These are phyloP conservation scores for Hordeum pubiflorum DNA, from an alignment of 202 grass and related monocot species.

Conservation along the genomic window DNA sequence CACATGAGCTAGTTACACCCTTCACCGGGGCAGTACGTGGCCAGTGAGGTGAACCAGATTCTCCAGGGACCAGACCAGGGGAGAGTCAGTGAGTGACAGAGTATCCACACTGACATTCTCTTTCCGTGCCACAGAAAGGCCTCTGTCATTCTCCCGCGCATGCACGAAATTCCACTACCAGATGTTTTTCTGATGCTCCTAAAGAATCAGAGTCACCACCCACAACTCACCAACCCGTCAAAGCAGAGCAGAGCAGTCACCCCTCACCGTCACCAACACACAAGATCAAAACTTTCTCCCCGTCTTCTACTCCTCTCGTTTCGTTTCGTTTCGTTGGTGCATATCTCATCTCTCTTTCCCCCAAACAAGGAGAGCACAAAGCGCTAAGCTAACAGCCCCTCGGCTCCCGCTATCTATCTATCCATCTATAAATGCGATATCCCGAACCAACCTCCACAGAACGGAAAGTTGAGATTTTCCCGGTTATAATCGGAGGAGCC, in stretches of 20 bases:
- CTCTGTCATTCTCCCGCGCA: not conserved
- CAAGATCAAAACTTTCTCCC: not conserved
- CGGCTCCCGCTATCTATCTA: too few relatives aligned
- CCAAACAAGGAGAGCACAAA: too few relatives aligned
- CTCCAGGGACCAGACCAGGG: not conserved
- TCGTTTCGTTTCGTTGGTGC: too few relatives aligned
- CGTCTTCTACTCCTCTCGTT: too few relatives aligned
- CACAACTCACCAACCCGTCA: conserved; percentile 23
- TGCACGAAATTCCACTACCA: not conserved
- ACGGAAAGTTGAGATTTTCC: not conserved
- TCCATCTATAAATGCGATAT: too few relatives aligned
- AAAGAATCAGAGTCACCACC: conserved; percentile 52
- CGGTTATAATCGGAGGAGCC: too few relatives aligned
- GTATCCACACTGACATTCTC: not conserved
- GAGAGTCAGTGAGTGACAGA: not conserved
- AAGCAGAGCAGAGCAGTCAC: not conserved
- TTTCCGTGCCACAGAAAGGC: not conserved
- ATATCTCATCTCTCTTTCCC: too few relatives aligned
- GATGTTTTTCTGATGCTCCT: not conserved
- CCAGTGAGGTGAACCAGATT: not conserved
- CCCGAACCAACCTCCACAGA: too few relatives aligned
- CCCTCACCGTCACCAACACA: not conserved
- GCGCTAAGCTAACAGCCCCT: too few relatives aligned
- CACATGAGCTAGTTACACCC: too few relatives aligned
- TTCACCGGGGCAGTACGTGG: too few relatives aligned